phyloP scores from a whole-genome alignment of 257 asterid genomes.

The Fraxinus pennsylvanica region DNA sequence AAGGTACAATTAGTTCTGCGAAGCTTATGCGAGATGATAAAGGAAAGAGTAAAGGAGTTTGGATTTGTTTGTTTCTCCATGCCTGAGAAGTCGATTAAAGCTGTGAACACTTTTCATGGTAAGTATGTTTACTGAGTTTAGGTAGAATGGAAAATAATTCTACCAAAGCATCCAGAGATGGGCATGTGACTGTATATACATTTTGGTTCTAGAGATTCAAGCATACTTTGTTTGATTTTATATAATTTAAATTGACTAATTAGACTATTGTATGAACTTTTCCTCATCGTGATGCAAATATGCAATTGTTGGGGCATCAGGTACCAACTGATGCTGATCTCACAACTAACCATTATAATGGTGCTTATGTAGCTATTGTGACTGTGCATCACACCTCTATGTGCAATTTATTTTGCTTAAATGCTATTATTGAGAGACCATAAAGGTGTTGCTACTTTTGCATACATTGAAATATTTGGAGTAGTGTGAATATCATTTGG shows the following conservation, averaged over 20 bases:
- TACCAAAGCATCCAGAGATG: constrained; percentile 4
- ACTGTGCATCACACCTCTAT: not conserved
- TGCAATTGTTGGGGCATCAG: not conserved
- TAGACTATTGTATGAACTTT: not conserved
- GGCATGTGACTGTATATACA: not conserved
- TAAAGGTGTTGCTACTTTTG: not conserved
- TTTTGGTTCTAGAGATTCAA: not conserved
- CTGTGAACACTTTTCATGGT: constrained; percentile 62
- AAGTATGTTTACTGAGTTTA: constrained; percentile 13
- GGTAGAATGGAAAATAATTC: not conserved
- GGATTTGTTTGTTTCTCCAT: constrained; percentile 84
- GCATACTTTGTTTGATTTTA: not conserved
- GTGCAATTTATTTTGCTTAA: not conserved
- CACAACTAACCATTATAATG: not conserved
- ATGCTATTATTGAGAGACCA: not conserved
- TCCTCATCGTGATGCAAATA: not conserved
- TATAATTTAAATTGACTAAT: not conserved
- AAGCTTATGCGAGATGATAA: constrained; percentile 74
- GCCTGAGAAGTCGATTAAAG: constrained; percentile 68
- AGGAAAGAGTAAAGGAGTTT: constrained; percentile 74
- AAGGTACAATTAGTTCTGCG: constrained; percentile 81
- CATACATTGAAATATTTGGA: not conserved
- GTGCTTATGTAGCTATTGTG: constrained; percentile 8
- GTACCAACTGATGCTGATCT: not conserved
- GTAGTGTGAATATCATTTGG: not conserved